Evolutionary conservation across 2,329 filamentous ascomycete species (phyloP), one percentile per base, ranked within the genome.

Genomic region (Cucurbitaria berberidis): DNA sequence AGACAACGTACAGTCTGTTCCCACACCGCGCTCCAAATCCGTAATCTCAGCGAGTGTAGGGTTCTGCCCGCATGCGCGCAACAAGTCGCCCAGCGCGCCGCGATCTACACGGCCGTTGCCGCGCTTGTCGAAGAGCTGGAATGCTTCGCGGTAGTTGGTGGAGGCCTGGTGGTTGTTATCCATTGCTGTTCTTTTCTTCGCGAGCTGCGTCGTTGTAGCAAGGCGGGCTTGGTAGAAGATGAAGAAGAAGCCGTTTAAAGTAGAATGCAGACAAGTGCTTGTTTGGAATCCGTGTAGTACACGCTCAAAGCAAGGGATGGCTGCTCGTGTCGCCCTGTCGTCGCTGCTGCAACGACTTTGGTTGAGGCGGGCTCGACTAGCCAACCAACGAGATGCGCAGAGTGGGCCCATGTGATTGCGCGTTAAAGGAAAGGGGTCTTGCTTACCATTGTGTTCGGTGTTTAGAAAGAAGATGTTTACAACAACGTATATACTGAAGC

Each of bases 61-160:
- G 81, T 99, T 99, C 82, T 99, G 95, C 42, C 95, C 95, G 76
- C 95, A 99, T 49, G 95, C 95, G 74, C 95, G 90, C 64, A 99
- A 87, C 56, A 99, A 85, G 76, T 99, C 95, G 67, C 95, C 95
- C 51, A 99, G 86, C 62, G 88, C 89, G 64, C 93, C 89, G 76
- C 93, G 83, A 35, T 89, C 80, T 67, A 98, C 95, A 69, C 93
- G 93, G 74, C 93, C 93, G 75, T 91, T 96, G 75, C 95, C 95
- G 78, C 95, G 93, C 88, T 97, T 98, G 85, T 99, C 95, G 84
- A 98, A 99, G 77, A 99, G 90, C 71, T 93, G 93, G 81, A 99
- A 99, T 68, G 95, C 95, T 88, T 99, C 95, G 84, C 98, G 98
- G 91, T 98, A 99, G 89, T 99, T 98, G 82, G 93, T 98, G 57